Conservation (phyloP, 768 basidiomycete genomes). For the Tremella mesenterica region DNA sequence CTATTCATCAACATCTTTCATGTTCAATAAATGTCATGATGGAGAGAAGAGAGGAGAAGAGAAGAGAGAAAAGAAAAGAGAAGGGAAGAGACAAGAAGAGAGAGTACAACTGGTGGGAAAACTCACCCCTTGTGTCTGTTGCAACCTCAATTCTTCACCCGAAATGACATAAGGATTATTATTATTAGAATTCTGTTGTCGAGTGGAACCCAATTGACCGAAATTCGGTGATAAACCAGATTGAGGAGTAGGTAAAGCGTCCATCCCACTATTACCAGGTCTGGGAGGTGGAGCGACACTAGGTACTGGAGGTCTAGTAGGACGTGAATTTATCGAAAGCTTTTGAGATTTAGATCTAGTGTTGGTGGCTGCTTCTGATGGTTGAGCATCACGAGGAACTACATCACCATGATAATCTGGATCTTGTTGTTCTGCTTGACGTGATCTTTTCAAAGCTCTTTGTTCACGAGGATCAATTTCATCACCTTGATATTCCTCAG, state of each 20-base stretch:
- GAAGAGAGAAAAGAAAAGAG: too few species aligned
- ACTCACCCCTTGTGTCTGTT: too few species aligned
- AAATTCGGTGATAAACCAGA: too few species aligned
- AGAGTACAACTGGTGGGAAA: too few species aligned
- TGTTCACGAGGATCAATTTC: constrained; percentile 18
- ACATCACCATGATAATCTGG: constrained; percentile 13
- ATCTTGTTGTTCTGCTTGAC: constrained; percentile 16
- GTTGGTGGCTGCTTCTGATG: constrained; percentile 1
- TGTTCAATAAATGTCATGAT: too few species aligned
- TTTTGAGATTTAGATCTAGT: background rate
- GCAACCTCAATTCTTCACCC: too few species aligned
- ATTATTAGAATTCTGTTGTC: too few species aligned
- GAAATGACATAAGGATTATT: too few species aligned
- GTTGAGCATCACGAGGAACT: constrained; percentile 1
- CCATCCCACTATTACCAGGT: background rate
- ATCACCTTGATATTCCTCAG: constrained; percentile 24
- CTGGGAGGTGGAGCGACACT: background rate
- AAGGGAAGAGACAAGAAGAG: too few species aligned
- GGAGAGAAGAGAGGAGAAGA: too few species aligned
- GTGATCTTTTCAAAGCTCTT: constrained; percentile 14
- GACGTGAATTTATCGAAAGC: background rate
- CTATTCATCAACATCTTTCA: too few species aligned
- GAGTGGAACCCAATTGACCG: too few species aligned
- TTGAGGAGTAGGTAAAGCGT: background rate
- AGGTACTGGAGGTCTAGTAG: background rate